A percentile compares a stretch with the other conserved stretches of the same genome.
Evolutionary conservation across 2,329 filamentous ascomycete genomes (phyloP).

Genomic region (Dothideomycetes sp.): DNA sequence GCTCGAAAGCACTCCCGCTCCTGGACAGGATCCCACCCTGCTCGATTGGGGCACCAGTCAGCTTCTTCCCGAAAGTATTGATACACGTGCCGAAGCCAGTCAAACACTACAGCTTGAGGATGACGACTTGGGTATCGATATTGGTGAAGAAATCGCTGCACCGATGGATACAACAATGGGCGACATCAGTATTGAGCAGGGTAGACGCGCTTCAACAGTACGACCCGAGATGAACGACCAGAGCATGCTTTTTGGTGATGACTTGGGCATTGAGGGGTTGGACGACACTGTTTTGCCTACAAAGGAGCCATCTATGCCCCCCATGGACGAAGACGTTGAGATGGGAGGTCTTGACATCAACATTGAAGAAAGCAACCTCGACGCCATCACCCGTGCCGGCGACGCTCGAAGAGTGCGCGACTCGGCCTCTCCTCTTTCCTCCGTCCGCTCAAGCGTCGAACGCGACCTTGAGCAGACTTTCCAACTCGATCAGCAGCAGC

Average conservation of each 20-base stretch:
- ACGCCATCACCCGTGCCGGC: conserved; percentile 35
- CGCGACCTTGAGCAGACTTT: conserved; percentile 58
- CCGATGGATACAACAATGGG: no score
- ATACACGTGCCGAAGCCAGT: conserved; percentile 34
- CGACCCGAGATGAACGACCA: conserved; percentile 47
- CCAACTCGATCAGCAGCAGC: conserved; percentile 26
- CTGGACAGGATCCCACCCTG: conserved; percentile 34
- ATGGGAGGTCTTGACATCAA: conserved; percentile 33
- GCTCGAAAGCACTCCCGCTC: conserved; percentile 22
- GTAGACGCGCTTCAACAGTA: conserved; percentile 66
- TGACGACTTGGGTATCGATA: conserved; percentile 54
- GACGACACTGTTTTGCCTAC: conserved; percentile 22
- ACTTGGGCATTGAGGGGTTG: conserved; percentile 38
- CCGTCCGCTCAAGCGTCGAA: conserved; percentile 41
- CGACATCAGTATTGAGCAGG: conserved; percentile 66
- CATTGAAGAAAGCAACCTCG: conserved; percentile 32
- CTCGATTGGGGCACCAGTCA: conserved; percentile 61
- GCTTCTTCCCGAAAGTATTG: conserved; percentile 61
- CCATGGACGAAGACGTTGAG: conserved; percentile 30
- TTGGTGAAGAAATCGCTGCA: conserved; percentile 42
- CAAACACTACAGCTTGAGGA: conserved; percentile 42
- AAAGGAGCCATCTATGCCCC: conserved; percentile 13
- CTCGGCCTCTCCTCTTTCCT: conserved; percentile 47
- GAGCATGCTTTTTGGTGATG: conserved; percentile 49
- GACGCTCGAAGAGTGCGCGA: conserved; percentile 32